Conservation (phyloP, 1,139 yeast genomes). For the Yamadazyma spencermartinsiae region DNA sequence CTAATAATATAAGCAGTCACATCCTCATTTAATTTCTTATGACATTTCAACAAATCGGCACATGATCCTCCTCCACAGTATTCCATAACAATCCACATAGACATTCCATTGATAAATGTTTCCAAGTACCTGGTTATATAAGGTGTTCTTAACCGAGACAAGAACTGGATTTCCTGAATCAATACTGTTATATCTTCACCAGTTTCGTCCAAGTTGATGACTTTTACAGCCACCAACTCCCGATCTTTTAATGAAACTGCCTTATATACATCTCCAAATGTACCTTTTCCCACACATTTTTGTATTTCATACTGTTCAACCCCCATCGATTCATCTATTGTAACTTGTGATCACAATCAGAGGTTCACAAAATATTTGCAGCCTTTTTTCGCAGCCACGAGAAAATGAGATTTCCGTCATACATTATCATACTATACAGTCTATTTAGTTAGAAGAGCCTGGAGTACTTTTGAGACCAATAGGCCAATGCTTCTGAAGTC, state of each 20-base stretch:
- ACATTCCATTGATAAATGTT: conserved; percentile 60
- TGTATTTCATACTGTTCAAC: conserved; percentile 37
- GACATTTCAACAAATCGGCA: conserved; percentile 63
- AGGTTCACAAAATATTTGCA: conserved; percentile 2
- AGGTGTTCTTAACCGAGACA: conserved; percentile 63
- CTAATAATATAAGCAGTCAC: conserved; percentile 58
- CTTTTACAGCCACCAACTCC: conserved; percentile 70
- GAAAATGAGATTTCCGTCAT: background rate
- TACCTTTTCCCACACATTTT: conserved; percentile 77
- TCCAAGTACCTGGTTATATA: conserved; percentile 65
- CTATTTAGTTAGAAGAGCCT: too few species aligned
- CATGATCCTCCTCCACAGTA: conserved; percentile 93
- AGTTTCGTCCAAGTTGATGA: conserved; percentile 70
- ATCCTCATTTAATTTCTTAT: conserved; percentile 55
- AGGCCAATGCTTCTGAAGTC: conserved; percentile 45
- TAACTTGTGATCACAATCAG: background rate
- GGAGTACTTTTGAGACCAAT: conserved; percentile 43
- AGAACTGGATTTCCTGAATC: conserved; percentile 72
- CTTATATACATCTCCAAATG: conserved; percentile 82
- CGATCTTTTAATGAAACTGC: conserved; percentile 42
- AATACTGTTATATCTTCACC: conserved; percentile 66
- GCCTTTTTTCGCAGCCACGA: conserved; percentile 5
- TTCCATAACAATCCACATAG: conserved; percentile 90
- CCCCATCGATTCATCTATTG: conserved; percentile 14
- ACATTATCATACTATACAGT: background rate